Evolutionary conservation across 345 rosid species (phyloP).

Genomic region (Chamaenerion angustifolium): DNA sequence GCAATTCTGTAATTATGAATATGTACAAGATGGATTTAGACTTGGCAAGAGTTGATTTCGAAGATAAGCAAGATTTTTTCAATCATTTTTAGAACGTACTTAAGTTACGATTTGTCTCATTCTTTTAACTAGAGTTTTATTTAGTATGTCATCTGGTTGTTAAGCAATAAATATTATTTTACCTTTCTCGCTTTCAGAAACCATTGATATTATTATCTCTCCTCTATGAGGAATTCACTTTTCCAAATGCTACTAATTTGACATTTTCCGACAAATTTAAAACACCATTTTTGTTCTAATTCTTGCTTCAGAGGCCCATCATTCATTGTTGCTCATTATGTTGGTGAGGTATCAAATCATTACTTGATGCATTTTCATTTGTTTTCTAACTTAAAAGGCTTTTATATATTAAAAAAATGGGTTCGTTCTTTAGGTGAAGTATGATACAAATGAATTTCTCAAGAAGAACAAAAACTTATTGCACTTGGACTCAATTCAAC

Average conservation of each 20-base stretch:
- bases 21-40: slow-evolving; percentile 97
- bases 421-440: slow-evolving; percentile 50
- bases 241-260: slow-evolving; percentile 91
- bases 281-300: slow-evolving; percentile 66
- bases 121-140: background rate
- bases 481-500: slow-evolving; percentile 85
- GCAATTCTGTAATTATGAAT: slow-evolving; percentile 43
- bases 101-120: too few species aligned
- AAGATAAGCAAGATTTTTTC: slow-evolving; percentile 94
- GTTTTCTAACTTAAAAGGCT: background rate
- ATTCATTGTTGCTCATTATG: slow-evolving; percentile 79
- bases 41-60: slow-evolving; percentile 95
- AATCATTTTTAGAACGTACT: slow-evolving; percentile 96
- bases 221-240: slow-evolving; percentile 90
- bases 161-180: background rate
- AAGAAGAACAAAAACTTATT: slow-evolving; percentile 93
- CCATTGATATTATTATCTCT: slow-evolving; percentile 83
- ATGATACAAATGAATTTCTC: slow-evolving; percentile 85
- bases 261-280: slow-evolving; percentile 90
- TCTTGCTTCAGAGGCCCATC: slow-evolving; percentile 73
- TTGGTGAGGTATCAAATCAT: slow-evolving; percentile 61
- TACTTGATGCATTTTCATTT: background rate
- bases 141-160: background rate
- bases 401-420: slow-evolving; percentile 1
- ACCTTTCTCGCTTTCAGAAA: slow-evolving; percentile 37